phyloP scores from a whole-genome alignment of 495 filamentous ascomycete species.

The Amorphotheca resinae region DNA sequence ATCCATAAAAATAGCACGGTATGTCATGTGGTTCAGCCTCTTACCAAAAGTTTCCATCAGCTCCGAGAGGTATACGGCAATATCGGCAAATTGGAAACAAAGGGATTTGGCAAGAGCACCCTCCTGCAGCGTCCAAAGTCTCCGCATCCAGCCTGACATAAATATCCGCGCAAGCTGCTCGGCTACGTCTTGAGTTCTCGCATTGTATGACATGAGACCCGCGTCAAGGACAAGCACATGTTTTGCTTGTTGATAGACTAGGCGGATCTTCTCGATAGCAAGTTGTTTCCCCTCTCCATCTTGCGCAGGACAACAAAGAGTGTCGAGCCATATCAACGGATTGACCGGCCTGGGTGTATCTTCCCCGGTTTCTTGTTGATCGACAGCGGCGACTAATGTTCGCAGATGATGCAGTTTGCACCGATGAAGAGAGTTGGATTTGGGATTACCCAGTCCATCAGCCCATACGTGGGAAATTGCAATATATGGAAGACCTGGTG shows the following conservation, averaged over 20 bases:
- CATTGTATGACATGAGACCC: constrained; percentile 9
- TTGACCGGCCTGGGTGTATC: background rate
- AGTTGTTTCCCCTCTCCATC: constrained; percentile 9
- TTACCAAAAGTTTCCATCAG: constrained; percentile 4
- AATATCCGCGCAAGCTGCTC: constrained; percentile 16
- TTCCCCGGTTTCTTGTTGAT: background rate
- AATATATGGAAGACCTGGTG: constrained; percentile 11
- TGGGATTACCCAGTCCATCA: constrained; percentile 25
- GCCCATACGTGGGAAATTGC: constrained; percentile 28
- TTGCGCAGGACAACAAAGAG: constrained; percentile 23
- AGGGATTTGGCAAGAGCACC: constrained; percentile 18
- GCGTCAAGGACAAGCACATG: constrained; percentile 23
- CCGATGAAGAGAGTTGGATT: constrained; percentile 20
- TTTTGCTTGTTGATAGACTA: constrained; percentile 16
- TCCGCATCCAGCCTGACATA: constrained; percentile 20
- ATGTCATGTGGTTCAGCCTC: background rate
- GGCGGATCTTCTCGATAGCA: constrained; percentile 19
- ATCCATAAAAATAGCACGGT: background rate
- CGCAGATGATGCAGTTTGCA: constrained; percentile 21
- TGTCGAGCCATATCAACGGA: constrained; percentile 24
- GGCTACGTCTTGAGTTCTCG: background rate
- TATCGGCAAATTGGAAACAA: constrained; percentile 21
- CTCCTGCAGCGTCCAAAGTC: constrained; percentile 24
- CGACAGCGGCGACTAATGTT: constrained; percentile 1
- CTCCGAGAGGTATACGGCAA: constrained; percentile 5